These are phyloP conservation scores for Geranium rotundifolium DNA, from an alignment of 345 rosid genomes.

Conservation along the genomic window DNA sequence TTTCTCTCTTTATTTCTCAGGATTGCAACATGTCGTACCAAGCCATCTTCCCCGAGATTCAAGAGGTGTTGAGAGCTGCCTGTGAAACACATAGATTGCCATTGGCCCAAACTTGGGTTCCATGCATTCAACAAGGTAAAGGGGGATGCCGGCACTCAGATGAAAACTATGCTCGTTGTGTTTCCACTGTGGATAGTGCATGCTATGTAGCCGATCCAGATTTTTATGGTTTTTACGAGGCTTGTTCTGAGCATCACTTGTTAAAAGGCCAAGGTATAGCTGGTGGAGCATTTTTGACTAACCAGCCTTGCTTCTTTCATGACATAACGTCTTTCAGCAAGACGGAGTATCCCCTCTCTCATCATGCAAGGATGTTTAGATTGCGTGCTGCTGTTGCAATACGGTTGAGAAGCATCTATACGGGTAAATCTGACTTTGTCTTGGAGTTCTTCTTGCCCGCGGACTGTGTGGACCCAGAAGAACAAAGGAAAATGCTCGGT, in stretches of 20 bases:
- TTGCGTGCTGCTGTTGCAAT: slow-evolving; percentile 77
- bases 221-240: slow-evolving; percentile 56
- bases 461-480: slow-evolving; percentile 46
- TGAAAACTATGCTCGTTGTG: slow-evolving; percentile 59
- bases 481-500: slow-evolving; percentile 58
- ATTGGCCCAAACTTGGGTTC: slow-evolving; percentile 77
- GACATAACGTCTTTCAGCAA: slow-evolving; percentile 50
- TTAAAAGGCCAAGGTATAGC: slow-evolving; percentile 85
- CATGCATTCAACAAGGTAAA: slow-evolving; percentile 68
- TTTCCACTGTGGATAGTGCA: slow-evolving; percentile 72
- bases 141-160: slow-evolving; percentile 67
- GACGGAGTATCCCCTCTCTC: slow-evolving; percentile 83
- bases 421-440: slow-evolving; percentile 62
- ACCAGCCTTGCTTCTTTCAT: slow-evolving; percentile 76
- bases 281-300: slow-evolving; percentile 77
- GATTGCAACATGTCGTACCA: slow-evolving; percentile 38
- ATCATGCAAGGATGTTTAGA: slow-evolving; percentile 75
- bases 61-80: slow-evolving; percentile 56
- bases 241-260: slow-evolving; percentile 90
- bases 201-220: slow-evolving; percentile 51
- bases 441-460: slow-evolving; percentile 87
- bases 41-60: slow-evolving; percentile 70
- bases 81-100: slow-evolving; percentile 73
- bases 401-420: slow-evolving; percentile 53
- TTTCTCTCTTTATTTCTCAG: slow-evolving; percentile 24